Evolutionary conservation across 371 early-diverging fungal genomes (phyloP), one percentile per base, ranked within the genome.

Genomic region (Dinochytrium kinnereticum): DNA sequence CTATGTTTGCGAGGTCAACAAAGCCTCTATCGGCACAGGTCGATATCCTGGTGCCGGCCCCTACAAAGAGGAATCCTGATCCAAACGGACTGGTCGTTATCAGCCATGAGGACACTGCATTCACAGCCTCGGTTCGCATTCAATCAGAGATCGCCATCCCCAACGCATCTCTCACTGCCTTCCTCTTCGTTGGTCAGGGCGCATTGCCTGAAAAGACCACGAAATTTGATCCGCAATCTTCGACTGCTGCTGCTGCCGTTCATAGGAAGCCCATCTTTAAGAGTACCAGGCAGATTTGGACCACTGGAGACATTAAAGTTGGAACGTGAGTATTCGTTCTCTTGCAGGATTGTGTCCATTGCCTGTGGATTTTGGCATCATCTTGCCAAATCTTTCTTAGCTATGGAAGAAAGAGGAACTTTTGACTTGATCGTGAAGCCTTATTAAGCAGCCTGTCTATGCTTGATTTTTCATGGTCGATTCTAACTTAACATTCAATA

Each of bases 151-250:
- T 36, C 34, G 26, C 30, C 61, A 34, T 61, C 34, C 34, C 61
- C 7, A 26, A 34, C 10, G 61, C 61, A 17, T 3, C 61, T 7
- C 61, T 61, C 7, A 21, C 7, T 26, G 36, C 61, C 30, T 15
- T 34, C 61, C 61, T 61, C 31, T 61, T 61, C 36, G 61, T 61
- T 10, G 61, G 61, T 26, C 31, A 34, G 24, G 61, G 61, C 3
- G n/a, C 34, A 30, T 10, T 61, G 13, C 19, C 30, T 3, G 36
- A 61, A 19, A 61, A 31, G n/a, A 37, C 34, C 28, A 13, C 36
- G 3, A 61, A 31, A 24, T 61, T 61, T 37, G 61, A 61, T 61
- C 61, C 61, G n/a, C 7, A 10, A 15, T 7, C 10, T 7, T 13
- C 61, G 7, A 21, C 61, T 10, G 61, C 61, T 37, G 61, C 61